These are phyloP conservation scores for Ilyonectria sp. DNA, from an alignment of 2,329 filamentous ascomycete species.

Conservation along the genomic window DNA sequence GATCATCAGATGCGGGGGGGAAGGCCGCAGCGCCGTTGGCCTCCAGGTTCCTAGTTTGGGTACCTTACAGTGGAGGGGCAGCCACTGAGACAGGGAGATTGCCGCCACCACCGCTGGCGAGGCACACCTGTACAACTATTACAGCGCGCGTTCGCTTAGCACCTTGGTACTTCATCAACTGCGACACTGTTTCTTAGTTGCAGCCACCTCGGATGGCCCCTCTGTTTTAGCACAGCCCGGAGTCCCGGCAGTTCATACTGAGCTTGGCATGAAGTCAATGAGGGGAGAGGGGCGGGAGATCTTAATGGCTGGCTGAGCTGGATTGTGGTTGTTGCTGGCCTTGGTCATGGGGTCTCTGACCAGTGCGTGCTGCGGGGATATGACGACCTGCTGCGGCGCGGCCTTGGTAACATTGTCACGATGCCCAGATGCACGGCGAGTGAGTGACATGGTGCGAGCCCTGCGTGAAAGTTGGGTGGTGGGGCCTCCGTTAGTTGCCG, in stretches of 20 bases:
- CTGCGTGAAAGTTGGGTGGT: conserved; percentile 6
- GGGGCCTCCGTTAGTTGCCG: neutral
- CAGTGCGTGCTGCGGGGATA: conserved; percentile 22
- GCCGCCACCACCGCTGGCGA: conserved; percentile 12
- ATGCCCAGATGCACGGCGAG: conserved; percentile 6
- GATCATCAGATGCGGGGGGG: conserved; percentile 19
- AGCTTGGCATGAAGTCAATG: neutral
- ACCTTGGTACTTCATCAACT: neutral
- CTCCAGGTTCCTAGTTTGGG: neutral
- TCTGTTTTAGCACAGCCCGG: neutral
- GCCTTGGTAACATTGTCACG: conserved; percentile 13
- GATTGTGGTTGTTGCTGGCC: conserved; percentile 4
- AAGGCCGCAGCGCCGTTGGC: neutral
- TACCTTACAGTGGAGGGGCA: conserved; percentile 17
- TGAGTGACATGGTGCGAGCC: conserved; percentile 10
- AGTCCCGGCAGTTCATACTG: neutral
- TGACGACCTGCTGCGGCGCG: conserved; percentile 10
- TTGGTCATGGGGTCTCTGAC: conserved; percentile 21
- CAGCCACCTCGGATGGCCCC: neutral
- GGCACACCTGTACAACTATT: neutral
- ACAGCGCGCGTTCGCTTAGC: neutral
- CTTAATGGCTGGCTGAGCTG: neutral
- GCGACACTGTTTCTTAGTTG: neutral
- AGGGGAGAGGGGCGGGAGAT: neutral
- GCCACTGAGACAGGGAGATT: neutral